A percentile compares a stretch with the other conserved stretches of the same genome.
Conservation (phyloP, 2,329 filamentous ascomycete species). For the Alternaria triticina region DNA sequence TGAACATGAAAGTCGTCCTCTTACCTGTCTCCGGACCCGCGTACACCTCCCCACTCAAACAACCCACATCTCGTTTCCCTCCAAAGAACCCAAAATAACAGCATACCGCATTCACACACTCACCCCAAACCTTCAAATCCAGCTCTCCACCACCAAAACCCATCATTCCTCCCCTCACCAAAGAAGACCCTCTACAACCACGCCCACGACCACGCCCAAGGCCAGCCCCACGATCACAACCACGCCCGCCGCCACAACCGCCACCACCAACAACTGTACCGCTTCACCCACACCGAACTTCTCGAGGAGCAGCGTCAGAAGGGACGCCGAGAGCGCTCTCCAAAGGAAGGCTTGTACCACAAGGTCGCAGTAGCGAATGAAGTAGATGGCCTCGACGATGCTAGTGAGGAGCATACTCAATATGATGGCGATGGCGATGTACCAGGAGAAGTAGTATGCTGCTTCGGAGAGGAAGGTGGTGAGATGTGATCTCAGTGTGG, state of each 20-base stretch:
- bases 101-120: fast-evolving
- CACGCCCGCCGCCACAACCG: too few species aligned
- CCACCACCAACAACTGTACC: too few species aligned
- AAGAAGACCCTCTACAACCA: too few species aligned
- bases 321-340: too few species aligned
- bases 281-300: too few species aligned
- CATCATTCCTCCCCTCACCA: too few species aligned
- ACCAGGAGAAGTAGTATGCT: background rate
- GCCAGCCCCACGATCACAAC: too few species aligned
- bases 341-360: too few species aligned
- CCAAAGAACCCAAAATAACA: fast-evolving
- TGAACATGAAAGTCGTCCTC: background rate
- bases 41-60: background rate
- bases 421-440: background rate
- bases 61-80: background rate
- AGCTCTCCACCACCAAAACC: background rate
- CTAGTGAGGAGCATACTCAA: background rate
- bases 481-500: background rate
- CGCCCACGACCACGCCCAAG: too few species aligned
- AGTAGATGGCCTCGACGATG: background rate
- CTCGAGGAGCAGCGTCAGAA: too few species aligned
- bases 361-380: background rate
- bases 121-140: background rate
- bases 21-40: background rate
- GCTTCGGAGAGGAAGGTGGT: background rate